Conservation (phyloP, 805 yeast species). For the Candida gorgasii region DNA sequence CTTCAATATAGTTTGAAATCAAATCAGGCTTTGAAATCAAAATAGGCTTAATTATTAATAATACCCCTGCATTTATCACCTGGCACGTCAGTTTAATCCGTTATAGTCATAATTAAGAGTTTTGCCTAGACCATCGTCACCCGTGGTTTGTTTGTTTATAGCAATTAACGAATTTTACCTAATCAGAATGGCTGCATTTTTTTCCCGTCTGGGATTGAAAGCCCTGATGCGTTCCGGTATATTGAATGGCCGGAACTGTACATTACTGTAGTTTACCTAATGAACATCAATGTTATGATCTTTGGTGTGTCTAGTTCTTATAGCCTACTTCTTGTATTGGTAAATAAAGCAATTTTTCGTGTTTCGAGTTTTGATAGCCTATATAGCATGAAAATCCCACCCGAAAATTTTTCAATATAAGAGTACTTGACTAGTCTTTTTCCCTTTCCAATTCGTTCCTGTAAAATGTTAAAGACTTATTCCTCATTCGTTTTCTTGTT, state of each 20-base stretch:
- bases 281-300: conserved; percentile 2
- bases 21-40: neutral
- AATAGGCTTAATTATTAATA: neutral
- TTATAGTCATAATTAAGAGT: too few species aligned
- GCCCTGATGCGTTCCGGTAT: conserved; percentile 6
- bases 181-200: conserved; percentile 5
- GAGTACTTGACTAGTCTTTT: conserved; percentile 1
- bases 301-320: conserved; percentile 5
- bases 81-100: neutral
- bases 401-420: conserved; percentile 5
- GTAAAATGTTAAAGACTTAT: conserved; percentile 7
- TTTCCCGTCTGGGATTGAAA: conserved; percentile 9
- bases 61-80: conserved; percentile 3
- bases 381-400: conserved; percentile 4
- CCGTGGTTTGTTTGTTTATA: neutral
- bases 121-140: conserved; percentile 1
- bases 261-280: neutral
- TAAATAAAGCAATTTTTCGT: conserved; percentile 10
- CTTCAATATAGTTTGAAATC: neutral
- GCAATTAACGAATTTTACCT: conserved; percentile 2
- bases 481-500: conserved; percentile 15
- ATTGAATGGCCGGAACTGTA: neutral
- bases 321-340: conserved; percentile 11
- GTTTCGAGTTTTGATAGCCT: conserved; percentile 10
- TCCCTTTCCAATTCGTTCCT: neutral